Evolutionary conservation across 176 grass and related monocot species (phyloP), one percentile per base, ranked within the genome.

Genomic region (Carex cristatella): DNA sequence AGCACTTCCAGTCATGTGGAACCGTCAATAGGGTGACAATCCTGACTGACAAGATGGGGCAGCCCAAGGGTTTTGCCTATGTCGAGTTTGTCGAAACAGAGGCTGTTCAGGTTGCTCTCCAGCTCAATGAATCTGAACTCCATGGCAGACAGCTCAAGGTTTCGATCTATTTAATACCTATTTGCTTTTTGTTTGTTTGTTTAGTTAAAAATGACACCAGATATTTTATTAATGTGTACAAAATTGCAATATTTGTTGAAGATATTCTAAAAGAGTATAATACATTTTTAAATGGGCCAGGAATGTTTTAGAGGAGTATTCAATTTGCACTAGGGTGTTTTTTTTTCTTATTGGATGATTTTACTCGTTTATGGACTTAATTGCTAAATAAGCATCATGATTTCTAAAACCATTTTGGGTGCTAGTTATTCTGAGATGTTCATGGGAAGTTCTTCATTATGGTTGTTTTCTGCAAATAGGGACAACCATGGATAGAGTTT

Each of bases 111-210:
- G 69, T 73, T 13, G 86, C 86, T 55, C 3, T 88, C 12, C 81
- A 84, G 69, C 59, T 88, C 8, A 79, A 70, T 10, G 82, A 81
- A 79, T 80, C 87, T 27, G 42, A 69, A 55, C 71, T 88, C 55
- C 87, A 88, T 67, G 87, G 87, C 18, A 81, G 87, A 18, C 87
- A 84, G 76, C 42, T 88, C 70, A 88, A 80, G 77, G 87, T 88
- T 78, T 79, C 13, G 15, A 57, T 37, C 5, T 55, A 13, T 48
- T 28, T 10, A 75, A 54, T 49, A 57, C 18, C 49, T 78, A 32
- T 78, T 79, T 57, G 53, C 7, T 79, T 56, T 42, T 10, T 7
- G 58, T 33, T 59, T 60, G 7, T 19, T 38, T 61, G 61, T 19
- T 31, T 79, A 19, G 40, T 37, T 46, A 49, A 33, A 19, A 35